Evolutionary conservation across 192 early-diverging fungal genomes (phyloP), one percentile per base, ranked within the genome.

Genomic region (Rhizoclosmatium sp.): DNA sequence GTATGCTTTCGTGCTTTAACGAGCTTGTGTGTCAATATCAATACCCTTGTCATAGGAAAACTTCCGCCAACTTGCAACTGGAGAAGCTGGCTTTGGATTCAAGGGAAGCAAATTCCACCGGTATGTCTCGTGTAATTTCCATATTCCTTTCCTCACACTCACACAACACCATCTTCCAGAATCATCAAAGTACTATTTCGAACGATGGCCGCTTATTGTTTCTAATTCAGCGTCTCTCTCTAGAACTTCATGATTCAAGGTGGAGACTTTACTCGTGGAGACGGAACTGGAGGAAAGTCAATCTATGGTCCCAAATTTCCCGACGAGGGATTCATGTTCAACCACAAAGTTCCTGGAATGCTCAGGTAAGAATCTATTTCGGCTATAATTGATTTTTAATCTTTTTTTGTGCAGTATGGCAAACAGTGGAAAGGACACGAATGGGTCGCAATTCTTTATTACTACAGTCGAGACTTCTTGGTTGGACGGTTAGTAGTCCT

Each of bases 81-180:
- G 83, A 19, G 88, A 88, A 64, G 69, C 76, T 60, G 91, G 86
- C 41, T 88, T 82, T 68, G 93, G 94, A 40, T 95, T 92, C 89
- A 92, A 92, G 84, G 93, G 89, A 65, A 85, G 87, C 59, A 87
- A 81, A 14, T 98, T 97, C 88, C 96, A 98, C 82, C 92, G 96
- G 68, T 68, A 79, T 81, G 65, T 67, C 10, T 47, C 16, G 4
- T 64, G 10, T n/a, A 16, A 39, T 39, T 23, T 10, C 19, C 2
- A 19, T 16, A 21, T 69, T 69, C 31, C 31, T 69, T 16, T 47
- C 54, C 54, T 56, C 54, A 56, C 9, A 19, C 9, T 56, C 54
- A 19, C 54, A 19, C 54, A 56, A 56, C 9, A 56, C 1, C 54
- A 0, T n/a, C 0, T 40, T n/a, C 4, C 54, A 48, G 73, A 60